These are phyloP conservation scores for Trebouxia gelatinosa DNA, from an alignment of 163 green algal species.

Conservation along the genomic window DNA sequence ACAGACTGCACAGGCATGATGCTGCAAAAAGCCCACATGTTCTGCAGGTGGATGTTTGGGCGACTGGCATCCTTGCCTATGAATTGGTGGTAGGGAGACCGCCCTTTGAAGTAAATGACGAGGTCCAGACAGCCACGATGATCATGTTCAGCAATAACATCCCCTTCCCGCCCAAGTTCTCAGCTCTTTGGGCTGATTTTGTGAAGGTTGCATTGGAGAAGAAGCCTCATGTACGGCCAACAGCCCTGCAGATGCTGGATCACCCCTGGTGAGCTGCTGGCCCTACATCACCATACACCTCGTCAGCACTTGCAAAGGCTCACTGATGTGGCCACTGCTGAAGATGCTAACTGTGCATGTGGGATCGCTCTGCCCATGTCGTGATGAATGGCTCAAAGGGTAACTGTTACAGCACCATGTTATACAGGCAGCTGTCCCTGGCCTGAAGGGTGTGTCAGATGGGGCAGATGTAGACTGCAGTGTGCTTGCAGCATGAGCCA, in stretches of 20 bases:
- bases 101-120: conserved; percentile 80
- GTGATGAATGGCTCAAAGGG: background rate
- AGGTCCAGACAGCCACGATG: conserved; percentile 68
- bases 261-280: conserved; percentile 51
- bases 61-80: conserved; percentile 74
- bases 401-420: background rate
- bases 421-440: background rate
- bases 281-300: background rate
- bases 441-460: background rate
- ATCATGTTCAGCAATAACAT: conserved; percentile 77
- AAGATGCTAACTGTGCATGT: background rate
- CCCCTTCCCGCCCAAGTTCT: conserved; percentile 46
- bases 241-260: conserved; percentile 57
- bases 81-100: conserved; percentile 68
- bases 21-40: too few species aligned
- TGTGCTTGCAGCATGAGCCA: too few species aligned
- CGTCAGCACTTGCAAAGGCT: background rate
- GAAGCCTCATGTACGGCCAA: conserved; percentile 56
- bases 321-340: background rate
- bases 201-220: conserved; percentile 64
- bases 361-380: background rate
- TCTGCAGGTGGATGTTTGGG: conserved; percentile 76
- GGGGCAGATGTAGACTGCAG: too few species aligned
- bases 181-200: conserved; percentile 60
- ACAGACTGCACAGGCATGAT: too few species aligned